Conservation (phyloP, 306 rosid species). For the Cucumis cinereus region DNA sequence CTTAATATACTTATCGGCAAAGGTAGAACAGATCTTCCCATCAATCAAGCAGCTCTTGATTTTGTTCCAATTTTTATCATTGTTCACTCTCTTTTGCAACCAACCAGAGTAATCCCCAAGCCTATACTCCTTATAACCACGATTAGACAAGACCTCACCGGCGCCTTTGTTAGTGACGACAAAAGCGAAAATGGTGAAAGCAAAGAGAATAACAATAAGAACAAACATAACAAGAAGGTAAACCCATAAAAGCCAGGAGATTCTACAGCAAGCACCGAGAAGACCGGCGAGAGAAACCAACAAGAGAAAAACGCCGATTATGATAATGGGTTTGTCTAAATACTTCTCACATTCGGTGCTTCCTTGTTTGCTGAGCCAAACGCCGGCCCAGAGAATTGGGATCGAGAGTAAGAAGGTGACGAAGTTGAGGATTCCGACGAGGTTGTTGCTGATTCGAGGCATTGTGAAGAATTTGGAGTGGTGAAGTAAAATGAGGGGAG, state of each 20-base stretch:
- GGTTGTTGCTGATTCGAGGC: conserved; percentile 28
- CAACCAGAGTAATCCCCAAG: conserved; percentile 56
- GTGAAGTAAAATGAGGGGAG: not conserved
- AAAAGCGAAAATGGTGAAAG: conserved; percentile 42
- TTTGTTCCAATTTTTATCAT: conserved; percentile 21
- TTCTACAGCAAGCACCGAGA: conserved; percentile 41
- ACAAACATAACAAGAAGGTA: conserved; percentile 47
- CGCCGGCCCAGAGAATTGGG: conserved; percentile 26
- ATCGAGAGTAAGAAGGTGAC: conserved; percentile 38
- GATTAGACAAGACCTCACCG: conserved; percentile 16
- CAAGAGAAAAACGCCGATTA: conserved; percentile 31
- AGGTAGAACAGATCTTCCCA: conserved; percentile 24
- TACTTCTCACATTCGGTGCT: conserved; percentile 32
- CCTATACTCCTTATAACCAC: conserved; percentile 42
- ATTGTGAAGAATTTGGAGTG: conserved; percentile 3
- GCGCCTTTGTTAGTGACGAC: conserved; percentile 42
- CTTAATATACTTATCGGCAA: not conserved
- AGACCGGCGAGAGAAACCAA: conserved; percentile 36
- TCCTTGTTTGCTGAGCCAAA: conserved; percentile 40
- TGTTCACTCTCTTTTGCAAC: conserved; percentile 42
- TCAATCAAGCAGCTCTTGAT: conserved; percentile 35
- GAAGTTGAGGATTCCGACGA: conserved; percentile 38
- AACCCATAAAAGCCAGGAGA: conserved; percentile 43
- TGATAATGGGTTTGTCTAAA: conserved; percentile 27
- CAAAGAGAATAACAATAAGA: conserved; percentile 29